Evolutionary conservation across 768 basidiomycete genomes (phyloP), one percentile per base, ranked within the genome.

Genomic region (Suillus spraguei): DNA sequence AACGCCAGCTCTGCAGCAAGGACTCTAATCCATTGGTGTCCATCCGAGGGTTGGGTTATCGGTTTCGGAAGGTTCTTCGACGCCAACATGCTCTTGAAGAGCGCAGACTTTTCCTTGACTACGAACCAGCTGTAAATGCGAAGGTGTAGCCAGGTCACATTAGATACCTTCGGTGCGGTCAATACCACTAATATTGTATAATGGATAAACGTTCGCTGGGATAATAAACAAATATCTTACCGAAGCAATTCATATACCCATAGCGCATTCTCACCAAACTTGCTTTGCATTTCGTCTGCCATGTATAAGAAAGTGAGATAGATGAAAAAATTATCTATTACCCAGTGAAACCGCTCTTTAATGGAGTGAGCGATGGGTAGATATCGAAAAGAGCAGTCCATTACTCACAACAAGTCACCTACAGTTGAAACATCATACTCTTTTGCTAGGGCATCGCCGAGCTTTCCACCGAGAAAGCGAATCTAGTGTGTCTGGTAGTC

Each of bases 171-270:
- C 96, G 5, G 83, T 83, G 67, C 91, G 85, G 70, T 98, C 96
- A 65, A 98, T 88, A 11, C 96, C 94, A 66, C 91, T 92, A 28
- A 63, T 4, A 64, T 46, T 53, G 62, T 35, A 32, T 46, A 38
- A n/a, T 7, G 32, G 49, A 44, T 41, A 24, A 65, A 33, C 41
- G 24, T 24, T 56, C 16, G 46, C 8, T 22, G 42, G 28, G 6
- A 44, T 9, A 53, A 59, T 33, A 22, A 62, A 60, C 11, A 32
- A 8, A 47, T 42, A 35, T 70, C 84, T 63, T 68, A 92, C 94
- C 97, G 83, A 10, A 98, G 76, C 28, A 97, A 82, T 68, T 99
- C 93, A 70, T 92, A 97, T 11, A 99, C 85, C 97, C 97, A 99
- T 14, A 96, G 82, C 0, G 89, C 87, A 64, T 87, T 82, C 63